phyloP scores from a whole-genome alignment of 1,284 basidiomycete species.

The Naganishia sp. region DNA sequence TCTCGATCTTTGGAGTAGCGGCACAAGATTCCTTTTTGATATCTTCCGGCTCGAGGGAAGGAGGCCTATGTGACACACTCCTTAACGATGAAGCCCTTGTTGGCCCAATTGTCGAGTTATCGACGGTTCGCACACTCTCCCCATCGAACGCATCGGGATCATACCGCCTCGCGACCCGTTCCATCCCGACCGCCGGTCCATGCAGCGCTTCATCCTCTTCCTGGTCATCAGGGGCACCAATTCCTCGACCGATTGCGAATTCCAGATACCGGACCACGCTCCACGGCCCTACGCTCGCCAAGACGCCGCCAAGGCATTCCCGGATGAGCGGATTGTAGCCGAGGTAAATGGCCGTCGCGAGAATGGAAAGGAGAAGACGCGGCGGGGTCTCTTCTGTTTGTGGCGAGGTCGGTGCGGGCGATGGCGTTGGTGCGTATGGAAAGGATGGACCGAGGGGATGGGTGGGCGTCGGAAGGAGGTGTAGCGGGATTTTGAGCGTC shows the following conservation, averaged over 20 bases:
- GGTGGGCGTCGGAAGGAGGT: slow-evolving; percentile 65
- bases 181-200: slow-evolving; percentile 12
- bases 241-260: slow-evolving; percentile 76
- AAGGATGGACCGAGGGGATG: slow-evolving; percentile 72
- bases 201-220: slow-evolving; percentile 59
- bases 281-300: slow-evolving; percentile 74
- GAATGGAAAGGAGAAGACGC: slow-evolving; percentile 81
- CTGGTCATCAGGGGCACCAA: slow-evolving; percentile 58
- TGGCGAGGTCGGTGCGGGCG: slow-evolving; percentile 52
- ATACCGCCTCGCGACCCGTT: slow-evolving; percentile 3
- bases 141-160: slow-evolving; percentile 11
- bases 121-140: slow-evolving; percentile 8
- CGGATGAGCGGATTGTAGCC: slow-evolving; percentile 75
- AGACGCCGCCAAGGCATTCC: slow-evolving; percentile 69
- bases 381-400: slow-evolving; percentile 68
- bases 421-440: slow-evolving; percentile 53
- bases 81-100: neutral
- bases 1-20: neutral
- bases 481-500: slow-evolving; percentile 65
- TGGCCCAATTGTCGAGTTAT: neutral
- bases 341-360: slow-evolving; percentile 83
- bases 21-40: slow-evolving; percentile 14
- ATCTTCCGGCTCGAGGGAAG: neutral
- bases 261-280: slow-evolving; percentile 76
- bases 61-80: neutral